A percentile compares a stretch with the other conserved stretches of the same genome.
phyloP scores from a whole-genome alignment of 208 protist species.

The Trypanosoma mega region DNA sequence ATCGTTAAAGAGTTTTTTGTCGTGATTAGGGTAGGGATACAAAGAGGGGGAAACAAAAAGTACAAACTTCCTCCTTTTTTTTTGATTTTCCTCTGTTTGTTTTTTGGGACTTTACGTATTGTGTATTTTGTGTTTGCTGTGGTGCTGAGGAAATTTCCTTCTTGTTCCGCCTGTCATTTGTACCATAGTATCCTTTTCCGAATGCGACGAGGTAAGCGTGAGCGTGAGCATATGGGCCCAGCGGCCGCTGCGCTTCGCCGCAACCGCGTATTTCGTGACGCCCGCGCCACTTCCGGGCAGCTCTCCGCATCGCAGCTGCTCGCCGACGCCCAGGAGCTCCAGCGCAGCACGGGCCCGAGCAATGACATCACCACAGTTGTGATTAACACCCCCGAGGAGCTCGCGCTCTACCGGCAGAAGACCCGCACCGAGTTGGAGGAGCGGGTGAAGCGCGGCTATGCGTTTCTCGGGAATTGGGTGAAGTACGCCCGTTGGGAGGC shows the following conservation, averaged over 20 bases:
- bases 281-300: slow-evolving; percentile 77
- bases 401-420: slow-evolving; percentile 92
- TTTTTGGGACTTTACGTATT: too few relatives aligned
- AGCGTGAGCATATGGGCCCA: slow-evolving; percentile 57
- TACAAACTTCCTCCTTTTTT: too few relatives aligned
- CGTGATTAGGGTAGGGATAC: too few relatives aligned
- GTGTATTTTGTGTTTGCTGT: too few relatives aligned
- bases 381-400: slow-evolving; percentile 95
- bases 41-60: too few relatives aligned
- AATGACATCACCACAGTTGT: slow-evolving; percentile 83
- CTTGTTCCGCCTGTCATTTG: too few relatives aligned
- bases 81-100: too few relatives aligned
- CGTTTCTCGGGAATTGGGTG: slow-evolving; percentile 86
- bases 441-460: slow-evolving; percentile 78
- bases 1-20: too few relatives aligned
- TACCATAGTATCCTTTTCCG: too few relatives aligned
- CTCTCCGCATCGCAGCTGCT: slow-evolving; percentile 98
- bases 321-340: slow-evolving; percentile 95
- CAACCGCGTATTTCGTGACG: slow-evolving; percentile 66
- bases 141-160: background rate
- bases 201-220: slow-evolving; percentile 58
- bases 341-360: slow-evolving; percentile 58
- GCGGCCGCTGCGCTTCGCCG: slow-evolving; percentile 74
- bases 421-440: slow-evolving; percentile 97
- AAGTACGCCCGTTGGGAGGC: slow-evolving; percentile 98